Evolutionary conservation across 208 protist genomes (phyloP).

Genomic region (Leishmania gerbilli): DNA sequence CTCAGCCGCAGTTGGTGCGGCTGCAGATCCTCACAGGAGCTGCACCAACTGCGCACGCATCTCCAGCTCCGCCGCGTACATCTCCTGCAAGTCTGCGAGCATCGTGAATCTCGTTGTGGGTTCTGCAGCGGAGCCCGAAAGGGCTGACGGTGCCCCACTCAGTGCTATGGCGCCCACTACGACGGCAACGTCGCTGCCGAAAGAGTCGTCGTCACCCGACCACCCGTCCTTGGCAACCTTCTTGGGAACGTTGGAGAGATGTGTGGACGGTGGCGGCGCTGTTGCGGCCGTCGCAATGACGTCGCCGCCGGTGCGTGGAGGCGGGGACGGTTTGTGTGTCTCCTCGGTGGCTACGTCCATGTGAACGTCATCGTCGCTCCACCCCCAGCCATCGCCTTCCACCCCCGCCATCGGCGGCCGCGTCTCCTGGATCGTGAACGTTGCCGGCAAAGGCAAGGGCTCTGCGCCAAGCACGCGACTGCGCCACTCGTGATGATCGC

Average conservation of each 20-base stretch:
- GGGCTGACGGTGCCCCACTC: background rate
- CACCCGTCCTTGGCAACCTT: background rate
- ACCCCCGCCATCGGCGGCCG: background rate
- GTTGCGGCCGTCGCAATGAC: background rate
- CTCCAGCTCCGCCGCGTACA: conserved; percentile 25
- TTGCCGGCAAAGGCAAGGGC: background rate
- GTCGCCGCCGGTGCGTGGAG: background rate
- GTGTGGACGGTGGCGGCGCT: background rate
- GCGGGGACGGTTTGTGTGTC: background rate
- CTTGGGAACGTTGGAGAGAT: background rate
- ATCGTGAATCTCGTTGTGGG: background rate
- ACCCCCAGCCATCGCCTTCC: conserved; percentile 7
- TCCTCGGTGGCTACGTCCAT: background rate
- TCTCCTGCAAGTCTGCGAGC: conserved; percentile 5
- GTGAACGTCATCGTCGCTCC: background rate
- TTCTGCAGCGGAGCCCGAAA: background rate
- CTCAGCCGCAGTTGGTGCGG: background rate
- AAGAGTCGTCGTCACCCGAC: conserved; percentile 8
- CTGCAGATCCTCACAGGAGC: conserved; percentile 13
- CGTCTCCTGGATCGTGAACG: background rate
- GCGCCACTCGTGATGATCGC: background rate
- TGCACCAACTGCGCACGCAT: conserved; percentile 15
- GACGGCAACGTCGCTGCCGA: conserved; percentile 4
- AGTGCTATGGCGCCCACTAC: background rate
- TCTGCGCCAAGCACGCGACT: background rate